A percentile compares a stretch with the other conserved stretches of the same genome.
These are phyloP conservation scores for Yamadazyma diospyri DNA, from an alignment of 1,139 yeast genomes.

Conservation along the genomic window DNA sequence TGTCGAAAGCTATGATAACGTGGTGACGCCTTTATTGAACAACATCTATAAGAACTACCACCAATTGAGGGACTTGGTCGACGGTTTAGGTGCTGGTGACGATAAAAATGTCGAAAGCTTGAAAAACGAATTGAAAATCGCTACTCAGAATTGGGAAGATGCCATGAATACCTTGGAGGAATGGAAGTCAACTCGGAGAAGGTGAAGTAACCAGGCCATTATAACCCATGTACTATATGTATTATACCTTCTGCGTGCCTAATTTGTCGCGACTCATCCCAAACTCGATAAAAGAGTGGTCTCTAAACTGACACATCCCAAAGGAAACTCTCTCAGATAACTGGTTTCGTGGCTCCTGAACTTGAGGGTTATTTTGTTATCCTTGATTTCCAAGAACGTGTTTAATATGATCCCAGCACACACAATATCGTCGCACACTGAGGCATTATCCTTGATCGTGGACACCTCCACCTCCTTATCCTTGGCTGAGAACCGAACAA, in stretches of 20 bases:
- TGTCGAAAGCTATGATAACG: constrained; percentile 36
- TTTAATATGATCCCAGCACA: constrained; percentile 34
- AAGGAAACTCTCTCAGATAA: constrained; percentile 31
- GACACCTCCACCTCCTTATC: neutral
- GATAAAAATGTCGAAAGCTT: constrained; percentile 18
- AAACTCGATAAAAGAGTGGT: constrained; percentile 23
- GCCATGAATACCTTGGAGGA: constrained; percentile 46
- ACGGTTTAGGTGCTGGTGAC: constrained; percentile 5
- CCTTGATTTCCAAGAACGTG: constrained; percentile 23
- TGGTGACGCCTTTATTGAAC: constrained; percentile 33
- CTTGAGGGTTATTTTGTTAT: constrained; percentile 18
- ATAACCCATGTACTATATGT: constrained; percentile 1
- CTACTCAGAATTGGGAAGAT: constrained; percentile 40
- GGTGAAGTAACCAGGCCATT: neutral
- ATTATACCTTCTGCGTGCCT: constrained; percentile 1
- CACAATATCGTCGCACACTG: constrained; percentile 13
- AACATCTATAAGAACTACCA: constrained; percentile 29
- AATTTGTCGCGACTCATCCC: neutral
- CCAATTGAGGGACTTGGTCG: constrained; percentile 22
- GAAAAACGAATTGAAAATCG: constrained; percentile 29
- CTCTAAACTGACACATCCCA: constrained; percentile 28
- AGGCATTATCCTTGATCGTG: neutral
- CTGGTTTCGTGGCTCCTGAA: constrained; percentile 18
- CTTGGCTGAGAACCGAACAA: constrained; percentile 23
- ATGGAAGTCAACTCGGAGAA: constrained; percentile 28